Conservation (phyloP, 768 basidiomycete species). For the Basidioascus undulatus region DNA sequence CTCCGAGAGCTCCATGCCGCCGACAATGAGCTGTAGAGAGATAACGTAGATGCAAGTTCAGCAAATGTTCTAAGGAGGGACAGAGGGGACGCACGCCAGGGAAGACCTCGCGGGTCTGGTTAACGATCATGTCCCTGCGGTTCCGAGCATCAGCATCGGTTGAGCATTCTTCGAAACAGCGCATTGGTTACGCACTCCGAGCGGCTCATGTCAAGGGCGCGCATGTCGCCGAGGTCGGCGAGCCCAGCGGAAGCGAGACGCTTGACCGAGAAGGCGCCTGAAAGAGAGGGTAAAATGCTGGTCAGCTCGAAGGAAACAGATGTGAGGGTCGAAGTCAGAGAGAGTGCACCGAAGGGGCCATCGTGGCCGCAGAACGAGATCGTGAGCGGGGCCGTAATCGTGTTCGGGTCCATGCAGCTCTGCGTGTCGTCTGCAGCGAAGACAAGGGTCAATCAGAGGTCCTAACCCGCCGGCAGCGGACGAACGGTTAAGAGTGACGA, state of each 20-base stretch:
- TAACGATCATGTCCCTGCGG: too few relatives aligned
- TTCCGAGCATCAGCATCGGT: too few relatives aligned
- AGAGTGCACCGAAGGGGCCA: conserved; percentile 21
- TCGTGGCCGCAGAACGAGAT: conserved; percentile 53
- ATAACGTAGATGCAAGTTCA: not conserved
- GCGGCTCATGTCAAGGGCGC: conserved; percentile 53
- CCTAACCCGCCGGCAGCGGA: not conserved
- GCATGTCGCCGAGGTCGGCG: conserved; percentile 55
- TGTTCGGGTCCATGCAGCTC: conserved; percentile 51
- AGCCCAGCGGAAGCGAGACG: conserved; percentile 51
- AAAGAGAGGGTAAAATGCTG: conserved; percentile 14
- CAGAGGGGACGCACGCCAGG: too few relatives aligned
- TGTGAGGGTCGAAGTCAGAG: not conserved
- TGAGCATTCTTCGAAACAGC: too few relatives aligned
- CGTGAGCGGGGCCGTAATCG: conserved; percentile 53
- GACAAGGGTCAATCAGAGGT: conserved; percentile 5
- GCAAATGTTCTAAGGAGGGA: conserved; percentile 33
- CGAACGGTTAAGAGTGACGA: conserved; percentile 23
- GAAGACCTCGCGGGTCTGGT: conserved; percentile 39
- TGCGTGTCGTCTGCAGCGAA: conserved; percentile 37
- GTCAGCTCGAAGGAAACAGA: not conserved
- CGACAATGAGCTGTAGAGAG: conserved; percentile 4
- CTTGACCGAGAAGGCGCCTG: conserved; percentile 63
- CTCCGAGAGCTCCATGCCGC: conserved; percentile 62
- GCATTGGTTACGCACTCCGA: too few relatives aligned